These are phyloP conservation scores for Ampelomyces quisqualis DNA, from an alignment of 2,329 filamentous ascomycete genomes.

Conservation along the genomic window DNA sequence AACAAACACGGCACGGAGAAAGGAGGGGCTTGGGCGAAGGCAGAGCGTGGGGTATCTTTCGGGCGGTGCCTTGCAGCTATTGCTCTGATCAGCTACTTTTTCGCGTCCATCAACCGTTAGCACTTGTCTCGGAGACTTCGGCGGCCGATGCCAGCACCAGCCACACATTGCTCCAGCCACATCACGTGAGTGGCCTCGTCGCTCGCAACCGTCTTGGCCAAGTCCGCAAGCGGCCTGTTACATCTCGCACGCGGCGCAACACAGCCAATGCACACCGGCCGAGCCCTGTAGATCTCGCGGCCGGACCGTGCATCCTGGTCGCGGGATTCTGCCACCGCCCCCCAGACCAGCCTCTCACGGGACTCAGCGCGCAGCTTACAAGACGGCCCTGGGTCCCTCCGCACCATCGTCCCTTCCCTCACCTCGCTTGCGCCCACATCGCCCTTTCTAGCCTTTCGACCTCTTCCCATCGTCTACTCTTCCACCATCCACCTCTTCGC, in stretches of 20 bases:
- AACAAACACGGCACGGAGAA: constrained; percentile 14
- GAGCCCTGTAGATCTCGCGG: constrained; percentile 20
- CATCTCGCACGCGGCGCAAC: constrained; percentile 8
- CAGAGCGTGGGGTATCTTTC: constrained; percentile 30
- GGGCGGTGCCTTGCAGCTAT: constrained; percentile 28
- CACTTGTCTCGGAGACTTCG: too few relatives aligned
- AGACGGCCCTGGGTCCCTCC: constrained; percentile 37
- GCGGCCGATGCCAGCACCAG: too few relatives aligned
- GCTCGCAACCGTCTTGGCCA: neutral
- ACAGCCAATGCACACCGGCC: constrained; percentile 19
- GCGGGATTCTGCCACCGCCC: constrained; percentile 28
- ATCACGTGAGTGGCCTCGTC: too few relatives aligned
- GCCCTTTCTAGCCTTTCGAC: too few relatives aligned
- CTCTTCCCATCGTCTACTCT: constrained; percentile 19
- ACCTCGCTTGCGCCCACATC: constrained; percentile 34
- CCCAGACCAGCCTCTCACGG: constrained; percentile 41
- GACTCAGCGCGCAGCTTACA: constrained; percentile 39
- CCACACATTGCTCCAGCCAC: too few relatives aligned
- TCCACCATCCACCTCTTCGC: constrained; percentile 16
- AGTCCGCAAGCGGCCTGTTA: constrained; percentile 8
- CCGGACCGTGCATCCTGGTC: constrained; percentile 15
- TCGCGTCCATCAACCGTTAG: constrained; percentile 24
- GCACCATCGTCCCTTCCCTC: constrained; percentile 39
- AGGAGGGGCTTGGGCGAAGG: constrained; percentile 17
- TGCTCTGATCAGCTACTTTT: constrained; percentile 16